phyloP scores from a whole-genome alignment of 129 eudicot species.

The Flaveria robusta region DNA sequence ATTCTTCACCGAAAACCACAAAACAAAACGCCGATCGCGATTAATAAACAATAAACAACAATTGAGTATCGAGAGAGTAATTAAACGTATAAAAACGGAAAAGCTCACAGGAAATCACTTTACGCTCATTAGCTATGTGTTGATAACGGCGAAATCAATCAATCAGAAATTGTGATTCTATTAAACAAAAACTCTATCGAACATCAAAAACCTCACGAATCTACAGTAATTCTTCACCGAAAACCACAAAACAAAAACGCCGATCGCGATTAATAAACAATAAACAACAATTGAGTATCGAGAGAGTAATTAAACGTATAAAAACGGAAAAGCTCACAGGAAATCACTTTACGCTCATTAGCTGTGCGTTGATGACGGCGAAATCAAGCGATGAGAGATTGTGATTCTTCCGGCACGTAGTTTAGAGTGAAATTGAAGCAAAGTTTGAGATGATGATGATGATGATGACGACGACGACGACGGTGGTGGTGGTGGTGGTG shows the following conservation, averaged over 20 bases:
- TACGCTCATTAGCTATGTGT: slow-evolving; percentile 7
- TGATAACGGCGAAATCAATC: slow-evolving; percentile 34
- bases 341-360: slow-evolving; percentile 23
- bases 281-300: background rate
- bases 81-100: slow-evolving; percentile 18
- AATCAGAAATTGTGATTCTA: slow-evolving; percentile 5
- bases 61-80: slow-evolving; percentile 8
- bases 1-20: no score
- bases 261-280: no score
- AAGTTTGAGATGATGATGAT: slow-evolving; percentile 16
- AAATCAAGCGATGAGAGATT: slow-evolving; percentile 34
- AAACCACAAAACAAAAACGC: no score
- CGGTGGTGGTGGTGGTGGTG: background rate
- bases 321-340: slow-evolving; percentile 31
- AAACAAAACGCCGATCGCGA: no score
- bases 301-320: slow-evolving; percentile 18
- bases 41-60: background rate
- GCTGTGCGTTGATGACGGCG: slow-evolving; percentile 15
- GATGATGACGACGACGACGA: slow-evolving; percentile 16
- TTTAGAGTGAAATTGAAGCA: slow-evolving; percentile 21
- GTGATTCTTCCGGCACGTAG: slow-evolving; percentile 10
- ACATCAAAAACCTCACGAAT: no score
- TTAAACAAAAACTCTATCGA: no score
- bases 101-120: slow-evolving; percentile 34
- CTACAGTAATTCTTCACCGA: no score